Evolutionary conservation across 2,329 filamentous ascomycete species (phyloP).

Genomic region (Cytospora paraplurivora): DNA sequence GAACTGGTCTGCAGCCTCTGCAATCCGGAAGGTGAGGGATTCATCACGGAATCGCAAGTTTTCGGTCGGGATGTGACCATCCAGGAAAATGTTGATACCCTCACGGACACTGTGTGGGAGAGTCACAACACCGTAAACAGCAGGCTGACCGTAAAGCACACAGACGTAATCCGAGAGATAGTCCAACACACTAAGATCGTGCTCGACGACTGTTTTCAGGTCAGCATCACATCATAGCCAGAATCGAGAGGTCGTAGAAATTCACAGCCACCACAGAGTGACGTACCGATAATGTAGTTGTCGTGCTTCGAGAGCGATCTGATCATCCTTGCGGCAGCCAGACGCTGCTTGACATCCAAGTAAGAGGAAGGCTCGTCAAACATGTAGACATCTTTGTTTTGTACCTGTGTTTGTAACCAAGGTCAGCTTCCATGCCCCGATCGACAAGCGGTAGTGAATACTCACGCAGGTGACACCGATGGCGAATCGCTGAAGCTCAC

Average conservation of each 20-base stretch:
- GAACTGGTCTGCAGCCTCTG: constrained; percentile 87
- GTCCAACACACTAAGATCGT: constrained; percentile 97
- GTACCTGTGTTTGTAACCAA: constrained; percentile 19
- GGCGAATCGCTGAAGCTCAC: constrained; percentile 96
- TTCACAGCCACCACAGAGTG: not conserved
- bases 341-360: constrained; percentile 98
- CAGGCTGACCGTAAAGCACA: constrained; percentile 92
- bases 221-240: not conserved
- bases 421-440: not conserved
- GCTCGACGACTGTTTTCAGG: constrained; percentile 73
- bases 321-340: constrained; percentile 89
- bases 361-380: constrained; percentile 99
- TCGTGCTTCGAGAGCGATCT: constrained; percentile 84
- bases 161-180: constrained; percentile 99
- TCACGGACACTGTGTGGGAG: constrained; percentile 94
- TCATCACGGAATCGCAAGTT: constrained; percentile 98
- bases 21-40: constrained; percentile 91
- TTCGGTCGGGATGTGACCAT: constrained; percentile 96
- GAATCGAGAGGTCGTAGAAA: not conserved
- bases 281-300: constrained; percentile 80
- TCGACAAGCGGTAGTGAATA: constrained; percentile 13
- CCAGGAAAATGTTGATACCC: constrained; percentile 94
- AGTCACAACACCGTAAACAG: constrained; percentile 96
- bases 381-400: constrained; percentile 67
- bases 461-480: constrained; percentile 86